These are phyloP conservation scores for Starmerella powellii DNA, from an alignment of 805 yeast species.

Conservation along the genomic window DNA sequence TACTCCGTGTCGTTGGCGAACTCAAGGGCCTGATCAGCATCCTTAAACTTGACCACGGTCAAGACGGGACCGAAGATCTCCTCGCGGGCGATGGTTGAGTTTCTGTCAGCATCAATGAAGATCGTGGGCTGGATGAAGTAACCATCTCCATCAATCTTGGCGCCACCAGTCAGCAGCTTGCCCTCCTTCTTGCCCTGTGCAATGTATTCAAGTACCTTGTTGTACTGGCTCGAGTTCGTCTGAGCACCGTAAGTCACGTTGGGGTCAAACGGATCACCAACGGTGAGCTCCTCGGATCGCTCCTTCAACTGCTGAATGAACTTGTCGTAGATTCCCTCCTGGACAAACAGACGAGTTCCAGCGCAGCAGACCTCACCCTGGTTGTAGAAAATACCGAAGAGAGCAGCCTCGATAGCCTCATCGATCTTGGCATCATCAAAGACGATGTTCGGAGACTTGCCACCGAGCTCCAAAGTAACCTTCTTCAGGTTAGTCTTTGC, in stretches of 20 bases:
- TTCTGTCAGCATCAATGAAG: conserved; percentile 55
- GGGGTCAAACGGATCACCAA: conserved; percentile 72
- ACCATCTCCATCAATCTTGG: conserved; percentile 38
- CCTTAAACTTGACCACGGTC: conserved; percentile 48
- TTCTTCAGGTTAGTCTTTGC: conserved; percentile 57
- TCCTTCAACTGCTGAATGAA: conserved; percentile 46
- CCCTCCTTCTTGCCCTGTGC: conserved; percentile 71
- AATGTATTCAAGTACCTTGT: conserved; percentile 62
- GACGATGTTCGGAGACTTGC: conserved; percentile 84
- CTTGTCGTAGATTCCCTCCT: conserved; percentile 68
- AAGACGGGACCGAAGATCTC: conserved; percentile 88
- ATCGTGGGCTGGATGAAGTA: conserved; percentile 65
- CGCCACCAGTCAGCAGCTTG: conserved; percentile 68
- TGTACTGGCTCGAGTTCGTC: conserved; percentile 63
- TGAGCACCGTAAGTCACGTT: conserved; percentile 80
- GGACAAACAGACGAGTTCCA: conserved; percentile 81
- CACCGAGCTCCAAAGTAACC: conserved; percentile 89
- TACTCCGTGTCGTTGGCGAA: conserved; percentile 63
- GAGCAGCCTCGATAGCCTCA: conserved; percentile 58
- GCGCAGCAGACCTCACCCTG: conserved; percentile 96
- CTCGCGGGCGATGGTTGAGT: conserved; percentile 57
- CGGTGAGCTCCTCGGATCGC: conserved; percentile 41
- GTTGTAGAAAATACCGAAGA: conserved; percentile 76
- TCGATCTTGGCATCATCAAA: conserved; percentile 77
- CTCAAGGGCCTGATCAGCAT: conserved; percentile 54